A percentile compares a stretch with the other conserved stretches of the same genome.
Conservation (phyloP, 148 eudicot species). For the Selenicereus undatus region DNA sequence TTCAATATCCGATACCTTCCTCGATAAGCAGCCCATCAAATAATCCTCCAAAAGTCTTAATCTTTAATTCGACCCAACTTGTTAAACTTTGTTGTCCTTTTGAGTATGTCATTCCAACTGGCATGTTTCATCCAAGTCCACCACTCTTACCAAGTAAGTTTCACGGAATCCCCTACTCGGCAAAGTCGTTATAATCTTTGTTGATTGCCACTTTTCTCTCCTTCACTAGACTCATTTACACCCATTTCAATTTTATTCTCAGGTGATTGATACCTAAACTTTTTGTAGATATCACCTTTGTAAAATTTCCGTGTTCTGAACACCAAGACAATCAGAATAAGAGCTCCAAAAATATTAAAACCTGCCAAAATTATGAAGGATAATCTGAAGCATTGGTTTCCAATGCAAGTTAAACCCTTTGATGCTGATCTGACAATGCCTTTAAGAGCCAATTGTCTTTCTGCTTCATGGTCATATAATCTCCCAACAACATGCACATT, state of each 20-base stretch:
- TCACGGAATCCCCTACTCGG: too few relatives aligned
- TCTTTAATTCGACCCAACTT: too few relatives aligned
- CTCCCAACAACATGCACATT: slow-evolving; percentile 35
- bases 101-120: too few relatives aligned
- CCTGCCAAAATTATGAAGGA: slow-evolving; percentile 32
- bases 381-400: slow-evolving; percentile 30
- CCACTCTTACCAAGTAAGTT: too few relatives aligned
- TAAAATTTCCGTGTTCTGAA: slow-evolving; percentile 37
- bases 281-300: slow-evolving; percentile 40
- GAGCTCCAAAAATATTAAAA: slow-evolving; percentile 21
- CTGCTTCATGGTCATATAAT: slow-evolving; percentile 32
- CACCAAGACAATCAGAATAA: slow-evolving; percentile 30
- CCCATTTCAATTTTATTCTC: slow-evolving; percentile 3
- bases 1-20: too few relatives aligned
- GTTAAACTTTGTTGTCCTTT: too few relatives aligned
- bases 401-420: slow-evolving; percentile 31
- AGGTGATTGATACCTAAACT: slow-evolving; percentile 13
- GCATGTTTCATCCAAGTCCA: too few relatives aligned
- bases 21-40: too few relatives aligned
- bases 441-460: slow-evolving; percentile 19
- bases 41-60: too few relatives aligned
- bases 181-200: too few relatives aligned
- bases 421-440: slow-evolving; percentile 17
- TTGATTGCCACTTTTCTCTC: not conserved
- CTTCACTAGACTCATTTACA: not conserved